Percentiles rank a stretch among this genome's conserved stretches.
Conservation (phyloP, 345 rosid species). For the Euclidium syriacum region DNA sequence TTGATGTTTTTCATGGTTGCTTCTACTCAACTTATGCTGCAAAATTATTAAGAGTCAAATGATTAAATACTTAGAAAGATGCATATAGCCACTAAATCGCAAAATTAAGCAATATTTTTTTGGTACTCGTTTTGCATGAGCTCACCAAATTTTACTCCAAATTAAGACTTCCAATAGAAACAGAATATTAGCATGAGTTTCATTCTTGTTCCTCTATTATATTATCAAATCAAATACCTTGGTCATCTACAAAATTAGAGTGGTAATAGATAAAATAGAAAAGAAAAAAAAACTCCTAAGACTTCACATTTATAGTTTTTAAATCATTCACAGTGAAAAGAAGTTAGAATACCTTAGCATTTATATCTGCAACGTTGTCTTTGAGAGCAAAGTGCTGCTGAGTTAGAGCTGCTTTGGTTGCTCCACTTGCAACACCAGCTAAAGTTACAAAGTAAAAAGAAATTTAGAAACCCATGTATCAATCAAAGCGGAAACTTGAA, state of each 20-base stretch:
- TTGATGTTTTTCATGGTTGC: slow-evolving; percentile 82
- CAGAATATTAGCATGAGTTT: too few species aligned
- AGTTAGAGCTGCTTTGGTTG: slow-evolving; percentile 95
- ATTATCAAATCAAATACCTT: too few species aligned
- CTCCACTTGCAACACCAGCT: slow-evolving; percentile 99
- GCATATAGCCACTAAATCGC: too few species aligned
- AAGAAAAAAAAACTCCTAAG: neutral
- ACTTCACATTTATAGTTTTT: neutral
- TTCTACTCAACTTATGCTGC: slow-evolving; percentile 80
- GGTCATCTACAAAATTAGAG: too few species aligned
- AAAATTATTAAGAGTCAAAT: neutral
- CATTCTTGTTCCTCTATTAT: too few species aligned
- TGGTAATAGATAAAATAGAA: neutral
- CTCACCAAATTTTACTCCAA: too few species aligned
- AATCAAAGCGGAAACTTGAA: neutral
- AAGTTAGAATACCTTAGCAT: slow-evolving; percentile 61
- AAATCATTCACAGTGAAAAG: slow-evolving; percentile 10
- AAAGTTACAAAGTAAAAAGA: neutral
- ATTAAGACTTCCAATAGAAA: too few species aligned
- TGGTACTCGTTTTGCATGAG: too few species aligned
- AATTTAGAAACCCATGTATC: neutral
- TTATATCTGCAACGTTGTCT: slow-evolving; percentile 90
- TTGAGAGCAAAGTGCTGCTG: slow-evolving; percentile 97
- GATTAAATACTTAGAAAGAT: too few species aligned
- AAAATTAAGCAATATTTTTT: too few species aligned